Evolutionary conservation across 306 rosid genomes (phyloP).

Genomic region (Acacia confusa): DNA sequence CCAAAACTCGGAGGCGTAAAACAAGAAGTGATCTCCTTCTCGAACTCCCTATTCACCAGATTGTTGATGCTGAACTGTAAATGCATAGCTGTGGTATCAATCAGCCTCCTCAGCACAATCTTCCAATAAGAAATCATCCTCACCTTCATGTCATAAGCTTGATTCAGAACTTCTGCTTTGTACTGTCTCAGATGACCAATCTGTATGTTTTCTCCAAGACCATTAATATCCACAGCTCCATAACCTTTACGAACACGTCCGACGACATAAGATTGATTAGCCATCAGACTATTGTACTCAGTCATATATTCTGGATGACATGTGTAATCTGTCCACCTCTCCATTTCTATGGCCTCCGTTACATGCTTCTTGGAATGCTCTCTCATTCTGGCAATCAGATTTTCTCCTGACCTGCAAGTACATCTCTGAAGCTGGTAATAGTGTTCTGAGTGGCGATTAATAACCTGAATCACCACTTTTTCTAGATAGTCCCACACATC

Average conservation of each 20-base stretch:
- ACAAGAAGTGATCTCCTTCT: constrained; percentile 39
- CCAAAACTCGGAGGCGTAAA: constrained; percentile 28
- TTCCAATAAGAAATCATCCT: constrained; percentile 61
- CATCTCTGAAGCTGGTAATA: neutral
- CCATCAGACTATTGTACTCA: constrained; percentile 35
- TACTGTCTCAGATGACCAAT: constrained; percentile 23
- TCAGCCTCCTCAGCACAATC: constrained; percentile 43
- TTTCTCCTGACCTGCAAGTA: neutral
- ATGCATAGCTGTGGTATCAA: constrained; percentile 47
- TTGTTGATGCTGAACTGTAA: constrained; percentile 35
- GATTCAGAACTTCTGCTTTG: neutral
- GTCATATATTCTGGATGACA: constrained; percentile 35
- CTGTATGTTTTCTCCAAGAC: constrained; percentile 16
- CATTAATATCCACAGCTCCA: neutral
- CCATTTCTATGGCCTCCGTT: constrained; percentile 47
- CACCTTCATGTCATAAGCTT: constrained; percentile 53
- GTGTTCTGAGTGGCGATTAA: neutral
- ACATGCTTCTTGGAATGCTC: constrained; percentile 32
- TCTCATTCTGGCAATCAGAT: constrained; percentile 14
- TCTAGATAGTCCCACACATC: neutral
- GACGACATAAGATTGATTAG: constrained; percentile 29
- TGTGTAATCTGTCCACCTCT: constrained; percentile 48
- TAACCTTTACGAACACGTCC: neutral
- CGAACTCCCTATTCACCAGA: constrained; percentile 42
- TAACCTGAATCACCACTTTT: neutral